Conservation (phyloP, 2,329 filamentous ascomycete genomes). For the Hymenoscyphus fructigenus region DNA sequence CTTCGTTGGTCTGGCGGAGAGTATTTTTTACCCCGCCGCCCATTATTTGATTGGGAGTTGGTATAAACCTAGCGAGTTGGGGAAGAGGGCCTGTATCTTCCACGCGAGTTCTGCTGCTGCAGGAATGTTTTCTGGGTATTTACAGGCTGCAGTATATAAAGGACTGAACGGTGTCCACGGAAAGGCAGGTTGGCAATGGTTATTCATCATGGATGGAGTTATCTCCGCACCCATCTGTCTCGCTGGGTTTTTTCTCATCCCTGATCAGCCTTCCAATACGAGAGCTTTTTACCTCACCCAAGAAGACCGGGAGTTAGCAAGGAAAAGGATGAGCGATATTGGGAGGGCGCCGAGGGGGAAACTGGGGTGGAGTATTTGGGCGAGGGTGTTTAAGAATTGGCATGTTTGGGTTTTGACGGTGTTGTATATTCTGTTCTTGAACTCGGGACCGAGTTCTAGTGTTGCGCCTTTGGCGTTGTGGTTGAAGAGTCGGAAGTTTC, state of each 20-base stretch:
- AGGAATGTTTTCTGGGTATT: constrained; percentile 45
- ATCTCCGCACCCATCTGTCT: constrained; percentile 36
- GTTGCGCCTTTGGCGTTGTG: constrained; percentile 42
- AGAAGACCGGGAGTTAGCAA: constrained; percentile 24
- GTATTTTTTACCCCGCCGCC: constrained; percentile 31
- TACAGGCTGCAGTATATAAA: constrained; percentile 44
- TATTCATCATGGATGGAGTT: constrained; percentile 47
- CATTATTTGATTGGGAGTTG: constrained; percentile 42
- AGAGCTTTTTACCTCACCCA: constrained; percentile 29
- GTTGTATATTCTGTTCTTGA: constrained; percentile 43
- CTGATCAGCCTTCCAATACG: constrained; percentile 33
- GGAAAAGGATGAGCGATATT: constrained; percentile 30
- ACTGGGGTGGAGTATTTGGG: constrained; percentile 29
- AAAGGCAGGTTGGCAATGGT: constrained; percentile 46
- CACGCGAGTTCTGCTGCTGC: constrained; percentile 40
- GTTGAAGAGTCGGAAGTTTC: constrained; percentile 44
- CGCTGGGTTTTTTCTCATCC: constrained; percentile 33
- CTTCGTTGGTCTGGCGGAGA: constrained; percentile 40
- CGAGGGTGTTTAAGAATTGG: constrained; percentile 38
- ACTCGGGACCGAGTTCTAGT: constrained; percentile 37
- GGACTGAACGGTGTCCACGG: constrained; percentile 41
- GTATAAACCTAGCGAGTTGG: constrained; percentile 45
- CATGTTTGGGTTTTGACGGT: constrained; percentile 40
- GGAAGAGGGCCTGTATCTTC: constrained; percentile 45
- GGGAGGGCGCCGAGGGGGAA: constrained; percentile 32